Percentiles rank a stretch among this genome's conserved stretches.
Conservation (phyloP, 495 filamentous ascomycete species). For the Viridothelium virens region DNA sequence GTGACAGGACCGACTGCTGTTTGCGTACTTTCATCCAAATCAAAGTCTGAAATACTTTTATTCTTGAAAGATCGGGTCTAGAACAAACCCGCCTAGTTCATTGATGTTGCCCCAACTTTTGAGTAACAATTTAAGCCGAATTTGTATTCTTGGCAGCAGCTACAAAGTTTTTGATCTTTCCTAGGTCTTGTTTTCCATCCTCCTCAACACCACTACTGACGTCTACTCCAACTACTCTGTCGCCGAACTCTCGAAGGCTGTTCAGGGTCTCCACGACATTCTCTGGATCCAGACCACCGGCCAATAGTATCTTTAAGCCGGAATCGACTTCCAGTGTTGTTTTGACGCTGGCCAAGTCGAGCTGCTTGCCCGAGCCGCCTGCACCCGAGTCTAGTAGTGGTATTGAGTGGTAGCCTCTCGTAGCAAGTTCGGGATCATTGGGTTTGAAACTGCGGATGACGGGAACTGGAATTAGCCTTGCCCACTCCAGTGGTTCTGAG, state of each 20-base stretch:
- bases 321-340: constrained; percentile 53
- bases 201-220: constrained; percentile 90
- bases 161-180: constrained; percentile 78
- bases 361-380: constrained; percentile 69
- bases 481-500: constrained; percentile 86
- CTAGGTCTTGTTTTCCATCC: constrained; percentile 68
- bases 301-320: constrained; percentile 63
- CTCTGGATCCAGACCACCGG: constrained; percentile 68
- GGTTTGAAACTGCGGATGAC: constrained; percentile 78
- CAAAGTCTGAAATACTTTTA: not conserved
- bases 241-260: constrained; percentile 46
- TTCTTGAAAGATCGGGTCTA: not conserved
- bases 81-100: not conserved
- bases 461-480: constrained; percentile 74
- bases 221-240: constrained; percentile 73
- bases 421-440: constrained; percentile 58
- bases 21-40: not conserved
- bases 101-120: not conserved
- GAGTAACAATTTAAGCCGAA: not conserved
- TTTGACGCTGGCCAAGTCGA: constrained; percentile 60
- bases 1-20: not conserved
- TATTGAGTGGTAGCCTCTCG: constrained; percentile 71
- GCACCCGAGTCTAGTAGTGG: constrained; percentile 78
- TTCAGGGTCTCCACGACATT: constrained; percentile 62
- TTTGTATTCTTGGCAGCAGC: constrained; percentile 52